phyloP scores from a whole-genome alignment of 768 basidiomycete species.

The Calocybe indica region DNA sequence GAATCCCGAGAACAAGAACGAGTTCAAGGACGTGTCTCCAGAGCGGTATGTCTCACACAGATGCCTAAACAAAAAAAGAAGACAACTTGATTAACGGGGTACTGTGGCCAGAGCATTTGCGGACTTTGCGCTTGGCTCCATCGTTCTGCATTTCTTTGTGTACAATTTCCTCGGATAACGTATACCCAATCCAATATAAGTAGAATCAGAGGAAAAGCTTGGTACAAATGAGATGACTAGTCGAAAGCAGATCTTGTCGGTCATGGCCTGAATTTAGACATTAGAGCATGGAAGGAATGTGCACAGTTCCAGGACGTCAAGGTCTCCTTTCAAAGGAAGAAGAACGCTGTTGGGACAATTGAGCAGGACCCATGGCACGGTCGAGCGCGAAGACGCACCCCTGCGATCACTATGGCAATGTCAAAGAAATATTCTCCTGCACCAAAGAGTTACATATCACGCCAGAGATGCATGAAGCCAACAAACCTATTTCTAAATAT shows the following conservation, averaged over 20 bases:
- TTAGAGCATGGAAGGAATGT: neutral
- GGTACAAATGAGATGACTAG: neutral
- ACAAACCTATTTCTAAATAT: conserved; percentile 76
- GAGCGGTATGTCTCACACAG: conserved; percentile 63
- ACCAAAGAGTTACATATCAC: conserved; percentile 4
- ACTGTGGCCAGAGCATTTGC: conserved; percentile 75
- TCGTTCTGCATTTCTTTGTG: conserved; percentile 96
- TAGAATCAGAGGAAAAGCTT: neutral
- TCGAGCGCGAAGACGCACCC: conserved; percentile 44
- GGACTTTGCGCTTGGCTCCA: conserved; percentile 92
- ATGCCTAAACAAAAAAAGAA: neutral
- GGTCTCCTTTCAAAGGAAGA: conserved; percentile 64
- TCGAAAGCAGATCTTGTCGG: neutral
- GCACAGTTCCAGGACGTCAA: conserved; percentile 7
- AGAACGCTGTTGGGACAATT: conserved; percentile 45
- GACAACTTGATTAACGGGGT: too few species aligned
- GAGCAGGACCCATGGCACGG: neutral
- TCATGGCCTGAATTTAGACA: neutral
- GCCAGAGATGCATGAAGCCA: neutral
- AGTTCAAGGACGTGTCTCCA: conserved; percentile 89
- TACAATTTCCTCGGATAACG: conserved; percentile 91
- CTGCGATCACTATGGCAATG: conserved; percentile 78
- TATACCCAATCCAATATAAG: neutral
- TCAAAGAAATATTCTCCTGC: conserved; percentile 83
- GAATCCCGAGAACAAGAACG: conserved; percentile 73